Base-by-base conservation (phyloP, 345 rosid genomes). In the Linum trigynum region DNA sequence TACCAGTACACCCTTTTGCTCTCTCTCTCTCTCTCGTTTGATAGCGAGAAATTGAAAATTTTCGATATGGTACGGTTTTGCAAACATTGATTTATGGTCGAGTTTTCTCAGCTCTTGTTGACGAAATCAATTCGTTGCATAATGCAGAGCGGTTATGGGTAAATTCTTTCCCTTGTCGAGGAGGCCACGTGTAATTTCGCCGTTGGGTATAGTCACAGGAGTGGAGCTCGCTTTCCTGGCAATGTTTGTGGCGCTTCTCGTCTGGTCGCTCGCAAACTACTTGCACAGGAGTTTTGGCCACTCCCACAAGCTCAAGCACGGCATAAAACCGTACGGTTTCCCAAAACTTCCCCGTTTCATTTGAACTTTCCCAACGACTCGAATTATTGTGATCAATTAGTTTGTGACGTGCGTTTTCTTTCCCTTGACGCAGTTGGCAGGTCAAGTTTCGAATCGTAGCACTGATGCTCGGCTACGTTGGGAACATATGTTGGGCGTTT, bases 401-500 rank as follows among this genome's bases (percentile, higher is more conserved):
- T 23, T 23, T 23, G 1, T 23, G 0, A 23, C 32, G 32, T 1
- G 32, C 1, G 32, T 23, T 23, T 23, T 7, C 15, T 32, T 2
- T 55, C 15, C 5, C 74, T 71, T 53, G 57, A 35, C 0, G 17
- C 60, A 86, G 94, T 62, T 85, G 88, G 86, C 71, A 77, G 61
- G 80, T 81, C 35, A 85, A 83, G 78, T 77, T 85, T 51, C 56
- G 85, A 55, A 69, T 81, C 38, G 85, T 83, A 37, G 80, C 85
- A 0, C 42, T 83, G 51, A 81, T 83, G 50, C 77, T 83, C 15
- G 90, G 90, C 36, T 77, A 74, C 63, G 61, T 85, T 0, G 94
- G 90, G 16, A 81, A 87, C 72, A 74, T 72, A 14, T 83, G 90
- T 38, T 82, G 85, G 88, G 86, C 90, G n/a, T 83, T 87, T 74